Evolutionary conservation across 192 early-diverging fungal genomes (phyloP).

Genomic region (Rhizoclosmatium sp.): DNA sequence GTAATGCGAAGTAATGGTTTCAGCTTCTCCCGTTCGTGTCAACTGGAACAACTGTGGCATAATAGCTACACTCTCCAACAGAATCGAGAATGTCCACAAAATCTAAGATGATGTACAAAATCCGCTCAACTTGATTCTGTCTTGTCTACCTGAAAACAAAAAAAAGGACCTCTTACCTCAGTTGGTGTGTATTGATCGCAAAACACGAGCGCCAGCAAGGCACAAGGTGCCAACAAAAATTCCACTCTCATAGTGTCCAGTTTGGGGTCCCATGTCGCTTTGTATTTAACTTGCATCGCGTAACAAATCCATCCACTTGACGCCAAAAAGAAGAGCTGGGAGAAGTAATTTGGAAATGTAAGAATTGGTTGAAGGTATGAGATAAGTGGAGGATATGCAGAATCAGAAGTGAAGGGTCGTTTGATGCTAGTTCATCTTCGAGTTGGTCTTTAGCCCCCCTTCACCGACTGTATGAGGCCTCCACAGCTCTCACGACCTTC

Average conservation of each 20-base stretch:
- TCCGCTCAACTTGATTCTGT: not conserved
- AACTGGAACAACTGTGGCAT: slow-evolving; percentile 98
- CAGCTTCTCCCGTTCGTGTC: slow-evolving; percentile 95
- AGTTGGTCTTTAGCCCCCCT: no score
- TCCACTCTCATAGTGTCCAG: slow-evolving; percentile 93
- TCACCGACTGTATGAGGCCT: no score
- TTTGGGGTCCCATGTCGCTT: slow-evolving; percentile 90
- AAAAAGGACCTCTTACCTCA: slow-evolving; percentile 60
- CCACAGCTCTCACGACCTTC: no score
- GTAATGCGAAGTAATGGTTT: slow-evolving; percentile 99
- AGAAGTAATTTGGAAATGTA: not conserved
- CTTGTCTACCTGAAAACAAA: not conserved
- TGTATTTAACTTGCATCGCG: slow-evolving; percentile 84
- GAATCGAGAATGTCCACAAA: slow-evolving; percentile 97
- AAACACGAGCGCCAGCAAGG: slow-evolving; percentile 76
- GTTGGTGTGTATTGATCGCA: slow-evolving; percentile 73
- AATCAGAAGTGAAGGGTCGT: no score
- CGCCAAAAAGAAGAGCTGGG: slow-evolving; percentile 90
- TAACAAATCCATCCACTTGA: slow-evolving; percentile 89
- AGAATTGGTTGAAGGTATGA: not conserved
- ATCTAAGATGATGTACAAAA: slow-evolving; percentile 57
- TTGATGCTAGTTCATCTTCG: no score
- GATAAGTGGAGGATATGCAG: no score
- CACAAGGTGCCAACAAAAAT: slow-evolving; percentile 77
- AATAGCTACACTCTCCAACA: slow-evolving; percentile 95